Conservation (phyloP, 164 flowering plant genomes). For the Akebia trifoliata region DNA sequence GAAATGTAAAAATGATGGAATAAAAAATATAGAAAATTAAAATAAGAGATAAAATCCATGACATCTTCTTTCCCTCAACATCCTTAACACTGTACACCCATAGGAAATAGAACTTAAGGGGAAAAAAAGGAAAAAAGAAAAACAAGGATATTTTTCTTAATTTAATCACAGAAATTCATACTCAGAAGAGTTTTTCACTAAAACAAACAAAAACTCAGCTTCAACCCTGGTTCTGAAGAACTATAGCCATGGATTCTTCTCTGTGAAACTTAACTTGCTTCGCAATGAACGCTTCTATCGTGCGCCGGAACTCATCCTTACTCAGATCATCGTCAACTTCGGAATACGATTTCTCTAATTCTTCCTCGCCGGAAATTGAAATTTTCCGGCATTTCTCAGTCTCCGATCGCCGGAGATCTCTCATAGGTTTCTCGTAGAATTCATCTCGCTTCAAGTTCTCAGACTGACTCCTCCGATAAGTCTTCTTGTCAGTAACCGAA, state of each 20-base stretch:
- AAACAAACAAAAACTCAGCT: no score
- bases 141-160: background rate
- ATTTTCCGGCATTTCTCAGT: constrained; percentile 31
- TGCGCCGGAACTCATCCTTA: constrained; percentile 36
- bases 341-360: background rate
- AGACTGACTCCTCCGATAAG: constrained; percentile 36
- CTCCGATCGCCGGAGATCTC: constrained; percentile 44
- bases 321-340: constrained; percentile 18
- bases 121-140: no score
- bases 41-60: no score
- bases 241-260: constrained; percentile 30
- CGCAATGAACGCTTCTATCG: constrained; percentile 36
- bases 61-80: no score
- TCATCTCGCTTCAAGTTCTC: constrained; percentile 30
- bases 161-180: background rate
- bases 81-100: no score
- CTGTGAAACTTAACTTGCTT: constrained; percentile 24
- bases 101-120: no score
- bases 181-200: background rate
- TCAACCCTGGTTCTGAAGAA: constrained; percentile 15
- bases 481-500: constrained; percentile 7
- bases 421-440: background rate
- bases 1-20: no score
- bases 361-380: background rate
- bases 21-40: no score